These are phyloP conservation scores for Cynanchum wilfordii DNA, from an alignment of 257 asterid genomes.

Conservation along the genomic window DNA sequence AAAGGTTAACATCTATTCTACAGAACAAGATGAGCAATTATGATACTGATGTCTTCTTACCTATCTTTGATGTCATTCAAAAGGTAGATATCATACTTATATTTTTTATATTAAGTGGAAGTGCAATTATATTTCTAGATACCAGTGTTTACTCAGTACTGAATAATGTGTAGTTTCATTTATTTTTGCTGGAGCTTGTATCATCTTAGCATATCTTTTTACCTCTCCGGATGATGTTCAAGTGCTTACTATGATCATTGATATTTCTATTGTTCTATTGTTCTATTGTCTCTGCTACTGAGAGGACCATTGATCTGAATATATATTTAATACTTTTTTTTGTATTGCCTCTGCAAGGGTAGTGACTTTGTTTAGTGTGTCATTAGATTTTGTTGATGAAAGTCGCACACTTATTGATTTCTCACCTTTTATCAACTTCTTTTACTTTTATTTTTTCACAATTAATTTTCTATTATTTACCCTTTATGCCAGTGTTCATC, in stretches of 20 bases:
- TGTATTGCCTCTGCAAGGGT: neutral
- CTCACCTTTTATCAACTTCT: neutral
- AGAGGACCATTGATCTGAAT: neutral
- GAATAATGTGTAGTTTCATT: neutral
- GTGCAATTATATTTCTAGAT: neutral
- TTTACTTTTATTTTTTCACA: neutral
- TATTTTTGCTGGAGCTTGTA: neutral
- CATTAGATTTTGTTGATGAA: neutral
- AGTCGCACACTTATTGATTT: neutral
- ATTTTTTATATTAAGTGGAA: neutral
- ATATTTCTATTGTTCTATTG: neutral
- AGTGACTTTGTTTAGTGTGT: neutral
- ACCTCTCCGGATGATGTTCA: neutral
- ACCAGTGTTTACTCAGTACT: neutral
- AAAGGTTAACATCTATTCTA: constrained; percentile 92
- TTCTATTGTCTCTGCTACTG: neutral
- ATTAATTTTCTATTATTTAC: neutral
- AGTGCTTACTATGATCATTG: neutral
- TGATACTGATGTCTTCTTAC: constrained; percentile 85
- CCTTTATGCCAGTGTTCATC: neutral
- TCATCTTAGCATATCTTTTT: no score
- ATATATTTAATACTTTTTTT: no score
- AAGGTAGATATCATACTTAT: constrained; percentile 37
- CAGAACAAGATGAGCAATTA: constrained; percentile 97
- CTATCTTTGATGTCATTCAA: constrained; percentile 79